Conservation (phyloP, 2,329 filamentous ascomycete species). For the Dactylonectria macrodidyma region DNA sequence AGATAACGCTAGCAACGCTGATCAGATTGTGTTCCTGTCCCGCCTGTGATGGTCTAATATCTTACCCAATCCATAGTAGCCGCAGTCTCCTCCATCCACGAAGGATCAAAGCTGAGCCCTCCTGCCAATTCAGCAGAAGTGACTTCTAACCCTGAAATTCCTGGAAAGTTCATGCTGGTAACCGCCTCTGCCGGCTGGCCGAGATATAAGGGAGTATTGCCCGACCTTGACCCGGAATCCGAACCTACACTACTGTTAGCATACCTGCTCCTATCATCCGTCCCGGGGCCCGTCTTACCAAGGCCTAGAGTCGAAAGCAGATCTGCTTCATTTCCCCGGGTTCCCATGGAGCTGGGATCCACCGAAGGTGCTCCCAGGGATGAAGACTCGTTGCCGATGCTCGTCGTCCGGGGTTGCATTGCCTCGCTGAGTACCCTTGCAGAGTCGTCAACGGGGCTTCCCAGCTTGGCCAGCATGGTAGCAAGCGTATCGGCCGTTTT, state of each 20-base stretch:
- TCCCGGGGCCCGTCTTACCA: conserved; percentile 34
- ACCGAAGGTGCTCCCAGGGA: conserved; percentile 39
- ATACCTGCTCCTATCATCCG: conserved; percentile 22
- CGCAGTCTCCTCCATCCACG: conserved; percentile 53
- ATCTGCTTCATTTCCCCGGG: conserved; percentile 38
- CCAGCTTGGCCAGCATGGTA: conserved; percentile 62
- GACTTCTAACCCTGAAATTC: conserved; percentile 38
- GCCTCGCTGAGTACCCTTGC: conserved; percentile 15
- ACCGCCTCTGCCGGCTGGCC: conserved; percentile 37
- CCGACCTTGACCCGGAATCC: conserved; percentile 38
- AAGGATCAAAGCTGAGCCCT: conserved; percentile 52
- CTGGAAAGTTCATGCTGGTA: conserved; percentile 41
- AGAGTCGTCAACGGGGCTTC: conserved; percentile 46
- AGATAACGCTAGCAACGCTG: conserved; percentile 48
- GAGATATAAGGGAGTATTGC: conserved; percentile 40
- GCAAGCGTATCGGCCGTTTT: conserved; percentile 63
- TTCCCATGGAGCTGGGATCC: conserved; percentile 40
- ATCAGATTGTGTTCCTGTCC: conserved; percentile 26
- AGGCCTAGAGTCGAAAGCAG: conserved; percentile 42
- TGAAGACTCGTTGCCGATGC: conserved; percentile 30
- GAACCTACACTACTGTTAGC: conserved; percentile 38
- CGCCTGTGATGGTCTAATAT: conserved; percentile 4
- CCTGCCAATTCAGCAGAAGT: conserved; percentile 21
- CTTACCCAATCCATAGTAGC: conserved; percentile 58
- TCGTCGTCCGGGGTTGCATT: conserved; percentile 15